Evolutionary conservation across 805 yeast genomes (phyloP).

Genomic region (Kodamaea neixiangensis): DNA sequence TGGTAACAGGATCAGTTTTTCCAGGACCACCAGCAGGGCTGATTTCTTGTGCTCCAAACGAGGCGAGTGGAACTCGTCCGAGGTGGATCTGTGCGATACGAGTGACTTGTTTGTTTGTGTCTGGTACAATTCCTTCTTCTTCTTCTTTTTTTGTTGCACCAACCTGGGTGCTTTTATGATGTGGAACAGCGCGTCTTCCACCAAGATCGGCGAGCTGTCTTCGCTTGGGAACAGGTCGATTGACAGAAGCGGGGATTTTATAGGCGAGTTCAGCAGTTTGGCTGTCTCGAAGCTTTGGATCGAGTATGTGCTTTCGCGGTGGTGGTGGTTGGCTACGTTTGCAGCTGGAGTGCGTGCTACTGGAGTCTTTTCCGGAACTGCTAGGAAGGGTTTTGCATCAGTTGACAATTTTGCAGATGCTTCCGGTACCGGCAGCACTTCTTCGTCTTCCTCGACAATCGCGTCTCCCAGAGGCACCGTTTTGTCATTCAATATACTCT

Average conservation of each 20-base stretch:
- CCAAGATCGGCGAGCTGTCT: slow-evolving; percentile 23
- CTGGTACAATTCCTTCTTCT: background rate
- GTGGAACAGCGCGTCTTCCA: slow-evolving; percentile 27
- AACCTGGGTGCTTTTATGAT: slow-evolving; percentile 19
- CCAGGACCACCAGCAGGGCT: background rate
- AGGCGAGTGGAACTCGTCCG: background rate
- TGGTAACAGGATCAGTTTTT: background rate
- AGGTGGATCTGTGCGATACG: background rate
- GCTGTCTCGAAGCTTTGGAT: slow-evolving; percentile 34
- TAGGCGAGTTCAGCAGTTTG: slow-evolving; percentile 17
- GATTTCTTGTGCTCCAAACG: background rate
- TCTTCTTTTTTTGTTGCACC: slow-evolving; percentile 9
- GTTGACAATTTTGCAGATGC: no score
- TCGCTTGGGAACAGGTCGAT: slow-evolving; percentile 21
- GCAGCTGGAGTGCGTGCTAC: background rate
- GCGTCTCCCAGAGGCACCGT: background rate
- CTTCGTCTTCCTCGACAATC: slow-evolving; percentile 19
- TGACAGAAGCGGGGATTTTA: slow-evolving; percentile 23
- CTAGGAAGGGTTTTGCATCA: background rate
- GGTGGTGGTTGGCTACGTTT: background rate
- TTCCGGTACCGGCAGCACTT: background rate
- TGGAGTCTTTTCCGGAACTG: background rate
- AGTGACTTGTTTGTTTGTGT: background rate
- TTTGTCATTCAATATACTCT: slow-evolving; percentile 28
- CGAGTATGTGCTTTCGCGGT: slow-evolving; percentile 15